These are phyloP conservation scores for Globisporangium canariense DNA, from an alignment of 352 stramenopile genomes.

Conservation along the genomic window DNA sequence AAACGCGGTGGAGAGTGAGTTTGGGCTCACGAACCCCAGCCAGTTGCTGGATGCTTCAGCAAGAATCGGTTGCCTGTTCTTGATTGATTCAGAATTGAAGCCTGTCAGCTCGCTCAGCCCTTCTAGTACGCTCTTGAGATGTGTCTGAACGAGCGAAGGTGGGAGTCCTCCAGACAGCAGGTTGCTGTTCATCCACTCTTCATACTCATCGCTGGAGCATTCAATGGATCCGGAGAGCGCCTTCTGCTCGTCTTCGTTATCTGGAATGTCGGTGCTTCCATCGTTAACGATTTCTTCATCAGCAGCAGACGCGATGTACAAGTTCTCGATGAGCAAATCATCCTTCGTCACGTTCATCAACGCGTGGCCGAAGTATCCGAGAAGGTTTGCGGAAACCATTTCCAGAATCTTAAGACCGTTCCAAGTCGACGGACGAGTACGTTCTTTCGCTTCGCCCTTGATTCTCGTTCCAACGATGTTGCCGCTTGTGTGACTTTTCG, in stretches of 20 bases:
- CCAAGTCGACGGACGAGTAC: constrained; percentile 18
- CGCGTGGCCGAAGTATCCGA: constrained; percentile 66
- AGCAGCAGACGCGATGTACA: constrained; percentile 13
- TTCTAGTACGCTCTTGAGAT: constrained; percentile 60
- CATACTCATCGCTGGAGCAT: constrained; percentile 73
- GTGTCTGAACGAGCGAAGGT: constrained; percentile 43
- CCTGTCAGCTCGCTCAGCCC: constrained; percentile 46
- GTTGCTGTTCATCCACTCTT: constrained; percentile 73
- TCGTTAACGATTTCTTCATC: constrained; percentile 44
- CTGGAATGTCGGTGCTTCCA: constrained; percentile 4
- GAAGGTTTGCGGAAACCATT: constrained; percentile 70
- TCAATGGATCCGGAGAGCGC: constrained; percentile 39
- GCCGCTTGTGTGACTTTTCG: constrained; percentile 83
- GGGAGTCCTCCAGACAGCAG: constrained; percentile 77
- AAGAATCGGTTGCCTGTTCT: constrained; percentile 33
- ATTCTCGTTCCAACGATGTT: constrained; percentile 77
- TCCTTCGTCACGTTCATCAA: constrained; percentile 58
- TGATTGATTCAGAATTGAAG: constrained; percentile 20
- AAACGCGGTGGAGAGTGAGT: constrained; percentile 35
- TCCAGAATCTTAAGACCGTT: constrained; percentile 72
- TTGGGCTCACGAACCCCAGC: constrained; percentile 61
- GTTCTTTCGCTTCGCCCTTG: constrained; percentile 20
- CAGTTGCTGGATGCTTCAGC: constrained; percentile 45
- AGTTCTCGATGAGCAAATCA: constrained; percentile 57
- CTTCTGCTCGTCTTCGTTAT: constrained; percentile 40